Conservation (phyloP, 1,284 basidiomycete species). For the Malassezia caprae region DNA sequence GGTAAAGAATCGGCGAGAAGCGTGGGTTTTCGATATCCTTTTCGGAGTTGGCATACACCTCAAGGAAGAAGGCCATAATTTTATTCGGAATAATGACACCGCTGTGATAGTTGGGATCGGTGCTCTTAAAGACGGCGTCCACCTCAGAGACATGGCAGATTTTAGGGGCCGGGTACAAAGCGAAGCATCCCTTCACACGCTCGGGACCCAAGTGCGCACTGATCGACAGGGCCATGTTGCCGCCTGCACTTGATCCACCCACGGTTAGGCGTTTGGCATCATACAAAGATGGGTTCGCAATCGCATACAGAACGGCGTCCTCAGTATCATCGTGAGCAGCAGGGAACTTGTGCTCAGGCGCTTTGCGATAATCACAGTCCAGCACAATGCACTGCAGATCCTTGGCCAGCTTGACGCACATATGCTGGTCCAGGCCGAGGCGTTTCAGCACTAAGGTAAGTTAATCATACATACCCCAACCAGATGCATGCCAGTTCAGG, state of each 20-base stretch:
- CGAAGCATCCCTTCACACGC: constrained; percentile 24
- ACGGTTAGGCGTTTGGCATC: constrained; percentile 23
- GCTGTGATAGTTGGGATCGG: constrained; percentile 16
- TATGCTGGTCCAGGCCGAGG: constrained; percentile 9
- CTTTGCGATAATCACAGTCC: constrained; percentile 40
- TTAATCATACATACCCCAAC: constrained; percentile 11
- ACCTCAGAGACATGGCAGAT: constrained; percentile 14
- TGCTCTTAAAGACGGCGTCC: background rate
- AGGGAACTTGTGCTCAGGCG: constrained; percentile 34
- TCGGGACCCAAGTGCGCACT: constrained; percentile 21
- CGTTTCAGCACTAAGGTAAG: constrained; percentile 9
- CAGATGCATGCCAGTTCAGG: constrained; percentile 25
- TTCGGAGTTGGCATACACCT: constrained; percentile 20
- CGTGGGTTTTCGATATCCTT: constrained; percentile 17
- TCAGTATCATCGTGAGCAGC: constrained; percentile 31
- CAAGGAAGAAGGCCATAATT: constrained; percentile 23
- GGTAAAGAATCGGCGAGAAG: constrained; percentile 20
- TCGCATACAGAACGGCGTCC: constrained; percentile 22
- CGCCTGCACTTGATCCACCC: constrained; percentile 38
- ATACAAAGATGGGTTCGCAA: constrained; percentile 21
- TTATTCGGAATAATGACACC: constrained; percentile 22
- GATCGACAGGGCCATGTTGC: constrained; percentile 28
- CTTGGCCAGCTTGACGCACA: background rate
- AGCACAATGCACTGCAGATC: constrained; percentile 20
- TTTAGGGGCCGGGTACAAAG: constrained; percentile 26